A percentile compares a stretch with the other conserved stretches of the same genome.
Conservation (phyloP, 352 stramenopile genomes). For the Phytophthora quininea region DNA sequence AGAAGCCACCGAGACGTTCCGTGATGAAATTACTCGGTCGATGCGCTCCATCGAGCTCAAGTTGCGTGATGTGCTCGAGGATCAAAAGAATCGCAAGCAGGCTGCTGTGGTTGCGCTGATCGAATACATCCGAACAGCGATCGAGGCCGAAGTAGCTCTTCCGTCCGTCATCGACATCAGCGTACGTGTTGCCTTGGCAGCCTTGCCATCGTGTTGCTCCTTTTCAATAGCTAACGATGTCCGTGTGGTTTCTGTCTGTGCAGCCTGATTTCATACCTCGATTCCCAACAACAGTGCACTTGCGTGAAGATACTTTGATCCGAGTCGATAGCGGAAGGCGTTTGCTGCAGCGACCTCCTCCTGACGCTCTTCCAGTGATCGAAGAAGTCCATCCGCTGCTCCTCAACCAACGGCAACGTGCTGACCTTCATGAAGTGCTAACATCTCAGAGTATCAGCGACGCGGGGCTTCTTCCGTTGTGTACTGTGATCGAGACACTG, state of each 20-base stretch:
- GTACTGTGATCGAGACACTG: constrained; percentile 43
- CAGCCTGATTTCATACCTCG: constrained; percentile 61
- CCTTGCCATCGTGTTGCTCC: too few relatives aligned
- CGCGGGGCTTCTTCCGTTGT: constrained; percentile 31
- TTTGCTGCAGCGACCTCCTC: constrained; percentile 35
- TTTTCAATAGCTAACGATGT: neutral
- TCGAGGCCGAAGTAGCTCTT: constrained; percentile 70
- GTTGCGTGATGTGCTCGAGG: constrained; percentile 45
- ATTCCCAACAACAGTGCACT: constrained; percentile 60
- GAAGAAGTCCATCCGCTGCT: constrained; percentile 50
- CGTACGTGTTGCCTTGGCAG: constrained; percentile 35
- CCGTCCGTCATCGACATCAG: constrained; percentile 63
- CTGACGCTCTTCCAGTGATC: constrained; percentile 45
- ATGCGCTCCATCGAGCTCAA: constrained; percentile 60
- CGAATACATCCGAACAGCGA: constrained; percentile 47
- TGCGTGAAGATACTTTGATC: constrained; percentile 63
- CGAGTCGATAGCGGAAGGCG: constrained; percentile 39
- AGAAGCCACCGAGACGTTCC: constrained; percentile 42
- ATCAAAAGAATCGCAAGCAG: constrained; percentile 55
- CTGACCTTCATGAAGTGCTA: constrained; percentile 32
- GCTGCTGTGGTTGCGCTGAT: constrained; percentile 54
- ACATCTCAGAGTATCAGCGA: constrained; percentile 15
- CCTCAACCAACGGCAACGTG: constrained; percentile 52
- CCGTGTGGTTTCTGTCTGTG: neutral
- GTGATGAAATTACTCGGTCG: constrained; percentile 49